Conservation (phyloP, 176 grass and related monocot genomes). For the Oryza coarctata region DNA sequence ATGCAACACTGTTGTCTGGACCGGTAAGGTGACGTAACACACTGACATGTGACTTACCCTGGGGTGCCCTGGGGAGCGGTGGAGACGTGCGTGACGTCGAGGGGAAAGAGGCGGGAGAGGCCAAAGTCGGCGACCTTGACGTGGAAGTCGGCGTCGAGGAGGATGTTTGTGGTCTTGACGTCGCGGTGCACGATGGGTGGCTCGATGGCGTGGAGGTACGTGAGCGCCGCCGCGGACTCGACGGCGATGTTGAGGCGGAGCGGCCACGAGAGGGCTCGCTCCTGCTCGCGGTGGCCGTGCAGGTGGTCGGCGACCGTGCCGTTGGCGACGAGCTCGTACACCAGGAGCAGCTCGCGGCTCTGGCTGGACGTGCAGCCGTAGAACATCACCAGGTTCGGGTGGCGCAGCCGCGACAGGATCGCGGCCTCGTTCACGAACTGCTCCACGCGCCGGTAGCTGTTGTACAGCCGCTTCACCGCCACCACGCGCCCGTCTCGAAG, state of each 20-base stretch:
- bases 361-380: constrained; percentile 86
- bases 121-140: constrained; percentile 96
- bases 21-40: neutral
- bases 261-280: constrained; percentile 72
- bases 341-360: constrained; percentile 81
- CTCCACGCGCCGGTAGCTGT: constrained; percentile 72
- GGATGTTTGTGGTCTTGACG: constrained; percentile 90
- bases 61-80: constrained; percentile 90
- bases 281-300: constrained; percentile 53
- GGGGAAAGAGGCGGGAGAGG: constrained; percentile 88
- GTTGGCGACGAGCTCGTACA: constrained; percentile 87
- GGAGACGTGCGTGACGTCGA: constrained; percentile 79
- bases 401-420: constrained; percentile 77
- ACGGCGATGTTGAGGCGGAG: constrained; percentile 69
- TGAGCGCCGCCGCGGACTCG: constrained; percentile 79
- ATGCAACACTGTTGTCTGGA: neutral
- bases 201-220: constrained; percentile 78
- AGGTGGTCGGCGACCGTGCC: constrained; percentile 92
- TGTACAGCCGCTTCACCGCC: constrained; percentile 87
- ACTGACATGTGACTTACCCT: constrained; percentile 42
- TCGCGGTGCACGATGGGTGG: constrained; percentile 88
- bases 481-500: constrained; percentile 75
- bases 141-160: constrained; percentile 71
- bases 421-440: constrained; percentile 90
- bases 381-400: constrained; percentile 83